Conservation (phyloP, 140 eudicot genomes). For the Cichorium intybus region DNA sequence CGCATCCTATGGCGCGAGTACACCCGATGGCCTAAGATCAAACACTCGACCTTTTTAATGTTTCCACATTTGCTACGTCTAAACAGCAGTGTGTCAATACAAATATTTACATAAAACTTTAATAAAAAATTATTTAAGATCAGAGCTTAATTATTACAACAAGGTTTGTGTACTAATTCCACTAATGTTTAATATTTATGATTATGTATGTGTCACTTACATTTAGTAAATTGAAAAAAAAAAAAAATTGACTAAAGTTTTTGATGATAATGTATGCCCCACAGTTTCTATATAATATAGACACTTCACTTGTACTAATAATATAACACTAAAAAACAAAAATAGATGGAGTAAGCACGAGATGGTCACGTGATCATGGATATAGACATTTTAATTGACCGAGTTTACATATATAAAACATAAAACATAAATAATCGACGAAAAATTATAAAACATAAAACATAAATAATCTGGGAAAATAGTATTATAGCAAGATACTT, state of each 20-base stretch:
- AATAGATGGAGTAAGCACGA: constrained; percentile 16
- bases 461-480: neutral
- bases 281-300: constrained; percentile 1
- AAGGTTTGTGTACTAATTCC: too few relatives aligned
- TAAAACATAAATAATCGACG: neutral
- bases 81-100: too few relatives aligned
- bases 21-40: too few relatives aligned
- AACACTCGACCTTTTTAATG: too few relatives aligned
- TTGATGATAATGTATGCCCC: constrained; percentile 1
- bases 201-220: too few relatives aligned
- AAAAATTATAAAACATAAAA: neutral
- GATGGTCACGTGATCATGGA: constrained; percentile 32
- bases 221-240: neutral
- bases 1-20: too few relatives aligned
- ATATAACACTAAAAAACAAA: neutral
- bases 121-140: too few relatives aligned
- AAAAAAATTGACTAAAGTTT: neutral
- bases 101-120: too few relatives aligned
- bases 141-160: too few relatives aligned
- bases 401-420: neutral
- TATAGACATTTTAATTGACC: constrained; percentile 11
- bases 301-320: constrained; percentile 20
- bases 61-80: too few relatives aligned
- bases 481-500: neutral
- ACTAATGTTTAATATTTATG: too few relatives aligned